These are phyloP conservation scores for Tuber calosporum DNA, from an alignment of 495 filamentous ascomycete species.

Conservation along the genomic window DNA sequence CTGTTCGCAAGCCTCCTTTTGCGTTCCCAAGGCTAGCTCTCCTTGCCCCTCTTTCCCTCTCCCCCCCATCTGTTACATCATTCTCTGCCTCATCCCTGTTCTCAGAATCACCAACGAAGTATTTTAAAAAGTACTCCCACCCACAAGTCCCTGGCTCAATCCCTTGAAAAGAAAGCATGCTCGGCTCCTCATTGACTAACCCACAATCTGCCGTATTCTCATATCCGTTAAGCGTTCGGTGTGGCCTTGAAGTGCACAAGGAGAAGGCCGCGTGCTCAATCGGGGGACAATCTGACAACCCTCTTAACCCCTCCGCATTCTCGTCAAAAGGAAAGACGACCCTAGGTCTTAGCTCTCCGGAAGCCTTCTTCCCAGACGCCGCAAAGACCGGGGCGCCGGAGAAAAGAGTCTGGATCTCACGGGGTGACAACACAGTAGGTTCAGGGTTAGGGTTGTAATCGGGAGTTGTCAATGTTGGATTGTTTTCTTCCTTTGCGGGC, in stretches of 20 bases:
- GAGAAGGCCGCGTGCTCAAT: conserved; percentile 36
- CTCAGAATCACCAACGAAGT: conserved; percentile 36
- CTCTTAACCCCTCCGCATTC: conserved; percentile 16
- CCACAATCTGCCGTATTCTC: conserved; percentile 21
- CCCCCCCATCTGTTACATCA: conserved; percentile 25
- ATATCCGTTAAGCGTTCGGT: conserved; percentile 20
- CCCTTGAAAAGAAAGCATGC: conserved; percentile 37
- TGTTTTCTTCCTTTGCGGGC: conserved; percentile 13
- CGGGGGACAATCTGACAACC: conserved; percentile 30
- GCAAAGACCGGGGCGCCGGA: conserved; percentile 33
- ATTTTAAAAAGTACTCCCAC: conserved; percentile 41
- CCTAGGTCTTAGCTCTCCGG: conserved; percentile 24
- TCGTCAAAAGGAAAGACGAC: conserved; percentile 37
- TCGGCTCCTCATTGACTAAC: conserved; percentile 34
- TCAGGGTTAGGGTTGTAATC: conserved; percentile 17
- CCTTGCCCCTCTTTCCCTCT: conserved; percentile 28
- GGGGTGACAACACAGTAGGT: conserved; percentile 14
- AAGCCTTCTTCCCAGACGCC: conserved; percentile 17
- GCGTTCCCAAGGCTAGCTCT: conserved; percentile 30
- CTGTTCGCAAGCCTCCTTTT: conserved; percentile 36
- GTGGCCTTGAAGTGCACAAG: conserved; percentile 24
- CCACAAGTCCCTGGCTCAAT: conserved; percentile 39
- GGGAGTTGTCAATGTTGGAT: neutral
- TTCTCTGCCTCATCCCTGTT: conserved; percentile 28
- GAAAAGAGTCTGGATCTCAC: conserved; percentile 24